Evolutionary conservation across 768 basidiomycete genomes (phyloP), one percentile per base, ranked within the genome.

Genomic region (Clitopilus hobsonii): DNA sequence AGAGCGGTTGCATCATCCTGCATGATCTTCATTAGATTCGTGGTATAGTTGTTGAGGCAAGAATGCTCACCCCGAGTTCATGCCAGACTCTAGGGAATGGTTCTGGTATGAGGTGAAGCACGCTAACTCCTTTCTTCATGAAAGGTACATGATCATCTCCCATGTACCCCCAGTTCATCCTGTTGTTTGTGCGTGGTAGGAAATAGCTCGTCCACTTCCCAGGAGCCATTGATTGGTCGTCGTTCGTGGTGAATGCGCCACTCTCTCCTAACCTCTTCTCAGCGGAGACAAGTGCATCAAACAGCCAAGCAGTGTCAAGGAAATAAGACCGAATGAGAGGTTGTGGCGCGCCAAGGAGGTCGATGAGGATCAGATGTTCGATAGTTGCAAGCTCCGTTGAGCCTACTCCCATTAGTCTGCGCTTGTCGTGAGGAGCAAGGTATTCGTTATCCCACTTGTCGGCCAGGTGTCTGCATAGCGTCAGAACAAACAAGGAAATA

Each of bases 61-160:
- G 26, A 26, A 27, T 7, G 58, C 20, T 8, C 1, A 93, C 96
- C 54, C 65, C 67, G 29, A 91, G 64, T 6, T 81, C 86, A 68
- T 98, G 94, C 95, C 94, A 98, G 14, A 96, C 93, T 1, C 38
- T 56, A 2, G 97, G 97, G 69, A 98, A 99, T 2, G 91, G 94
- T 48, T 83, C 82, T 2, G 95, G 71, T 53, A 98, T 98, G 47
- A 98, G 67, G 69, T 99, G 97, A 60, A 99, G 71, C 51, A 98
- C 73, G 58, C 84, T 90, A 14, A 98, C 94, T 1, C 97, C 97
- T 58, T 75, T 72, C 30, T 74, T 70, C 50, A 96, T 63, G 74
- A 99, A 98, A 22, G 97, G 97, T 38, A 93, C 69, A 62, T 99
- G 97, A 70, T 99, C 97, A 68, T 99, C 97, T 36, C 83, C 91